These are phyloP conservation scores for Leccinum uliginosum DNA, from an alignment of 768 basidiomycete species.

Conservation along the genomic window DNA sequence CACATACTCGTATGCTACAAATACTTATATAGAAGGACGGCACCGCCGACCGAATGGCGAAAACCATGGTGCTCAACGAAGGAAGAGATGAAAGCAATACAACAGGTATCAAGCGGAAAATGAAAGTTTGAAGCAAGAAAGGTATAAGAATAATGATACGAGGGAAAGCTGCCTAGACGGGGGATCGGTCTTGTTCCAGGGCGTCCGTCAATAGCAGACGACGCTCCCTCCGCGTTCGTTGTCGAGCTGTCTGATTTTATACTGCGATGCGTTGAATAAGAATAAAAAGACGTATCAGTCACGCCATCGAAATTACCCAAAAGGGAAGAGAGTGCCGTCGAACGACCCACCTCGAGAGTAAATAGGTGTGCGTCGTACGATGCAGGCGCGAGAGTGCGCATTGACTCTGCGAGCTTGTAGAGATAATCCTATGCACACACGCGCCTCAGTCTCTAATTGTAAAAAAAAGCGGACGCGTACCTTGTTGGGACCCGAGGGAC, in stretches of 20 bases:
- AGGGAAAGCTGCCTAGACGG: background rate
- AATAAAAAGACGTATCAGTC: background rate
- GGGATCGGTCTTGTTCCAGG: background rate
- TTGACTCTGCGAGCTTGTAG: constrained; percentile 67
- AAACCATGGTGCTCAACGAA: background rate
- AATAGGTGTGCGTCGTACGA: constrained; percentile 73
- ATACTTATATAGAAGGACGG: background rate
- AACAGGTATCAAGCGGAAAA: background rate
- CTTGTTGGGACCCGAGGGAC: constrained; percentile 89
- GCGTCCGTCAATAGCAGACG: constrained; percentile 1
- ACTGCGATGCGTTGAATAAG: background rate
- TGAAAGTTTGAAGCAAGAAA: background rate
- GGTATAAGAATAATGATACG: background rate
- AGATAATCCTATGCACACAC: constrained; percentile 67
- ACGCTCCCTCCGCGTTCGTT: constrained; percentile 1
- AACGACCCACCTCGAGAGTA: constrained; percentile 59
- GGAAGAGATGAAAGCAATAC: background rate
- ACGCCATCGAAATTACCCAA: background rate
- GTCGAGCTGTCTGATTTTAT: constrained; percentile 14
- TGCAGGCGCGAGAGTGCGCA: constrained; percentile 65
- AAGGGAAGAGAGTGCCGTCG: background rate
- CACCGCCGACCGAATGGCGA: background rate
- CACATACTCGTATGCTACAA: background rate
- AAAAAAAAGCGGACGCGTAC: constrained; percentile 32
- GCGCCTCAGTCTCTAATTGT: background rate